Conservation (phyloP, 2,329 filamentous ascomycete species). For the Epichloe sibirici region DNA sequence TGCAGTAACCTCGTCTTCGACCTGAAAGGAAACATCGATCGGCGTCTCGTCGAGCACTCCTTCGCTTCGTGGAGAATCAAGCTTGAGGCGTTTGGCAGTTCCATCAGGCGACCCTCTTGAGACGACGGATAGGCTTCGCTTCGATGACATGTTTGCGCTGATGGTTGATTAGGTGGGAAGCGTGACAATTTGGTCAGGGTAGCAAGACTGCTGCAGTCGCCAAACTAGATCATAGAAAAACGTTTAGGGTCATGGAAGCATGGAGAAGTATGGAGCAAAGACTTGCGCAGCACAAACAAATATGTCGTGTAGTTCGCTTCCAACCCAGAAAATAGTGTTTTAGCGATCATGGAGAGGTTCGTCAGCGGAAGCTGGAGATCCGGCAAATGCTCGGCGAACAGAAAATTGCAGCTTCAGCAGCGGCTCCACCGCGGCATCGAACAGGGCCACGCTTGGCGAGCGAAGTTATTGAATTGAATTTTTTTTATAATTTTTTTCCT, state of each 20-base stretch:
- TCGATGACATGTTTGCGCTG: conserved; percentile 20
- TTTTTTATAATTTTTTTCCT: too few relatives aligned
- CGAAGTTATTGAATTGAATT: too few relatives aligned
- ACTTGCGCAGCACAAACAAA: background rate
- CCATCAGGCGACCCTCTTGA: conserved; percentile 14
- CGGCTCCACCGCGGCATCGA: background rate
- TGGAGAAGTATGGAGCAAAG: background rate
- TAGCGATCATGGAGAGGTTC: background rate
- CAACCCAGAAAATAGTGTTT: background rate
- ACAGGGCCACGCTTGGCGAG: background rate
- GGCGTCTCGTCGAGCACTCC: background rate
- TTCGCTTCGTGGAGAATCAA: background rate
- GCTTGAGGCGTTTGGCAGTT: conserved; percentile 18
- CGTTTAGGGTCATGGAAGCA: background rate
- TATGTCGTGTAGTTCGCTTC: background rate
- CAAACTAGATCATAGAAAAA: background rate
- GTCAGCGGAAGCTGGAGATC: too few relatives aligned
- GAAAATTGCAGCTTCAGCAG: background rate
- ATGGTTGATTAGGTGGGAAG: background rate
- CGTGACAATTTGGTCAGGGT: background rate
- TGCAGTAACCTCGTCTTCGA: conserved; percentile 10
- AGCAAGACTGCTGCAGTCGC: background rate
- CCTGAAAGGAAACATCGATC: background rate
- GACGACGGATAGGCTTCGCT: conserved; percentile 22
- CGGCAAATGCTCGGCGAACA: background rate